Percentiles rank a stretch among this genome's conserved stretches.
Evolutionary conservation across 768 basidiomycete genomes (phyloP).

Genomic region (Lactarius psammicola): DNA sequence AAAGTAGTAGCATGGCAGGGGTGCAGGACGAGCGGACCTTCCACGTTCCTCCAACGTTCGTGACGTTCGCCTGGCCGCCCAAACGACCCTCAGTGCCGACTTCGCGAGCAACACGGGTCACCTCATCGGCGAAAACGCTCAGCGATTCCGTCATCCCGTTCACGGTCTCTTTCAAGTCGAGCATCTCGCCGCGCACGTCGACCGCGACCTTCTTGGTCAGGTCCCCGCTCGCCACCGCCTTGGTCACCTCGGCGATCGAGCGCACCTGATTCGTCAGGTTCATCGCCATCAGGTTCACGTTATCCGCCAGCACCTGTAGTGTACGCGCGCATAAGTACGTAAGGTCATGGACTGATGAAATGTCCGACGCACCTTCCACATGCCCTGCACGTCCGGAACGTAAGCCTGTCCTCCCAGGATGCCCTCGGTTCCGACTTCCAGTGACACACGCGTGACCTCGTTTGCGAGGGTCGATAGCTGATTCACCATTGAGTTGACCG

Average conservation of each 20-base stretch:
- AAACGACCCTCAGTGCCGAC: conserved; percentile 96
- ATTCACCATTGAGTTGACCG: conserved; percentile 75
- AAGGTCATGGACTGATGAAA: background rate
- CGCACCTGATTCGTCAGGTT: conserved; percentile 91
- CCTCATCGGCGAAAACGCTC: conserved; percentile 83
- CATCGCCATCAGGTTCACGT: conserved; percentile 88
- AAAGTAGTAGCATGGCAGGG: background rate
- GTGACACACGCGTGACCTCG: conserved; percentile 86
- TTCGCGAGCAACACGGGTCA: conserved; percentile 86
- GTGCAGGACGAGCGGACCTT: conserved; percentile 45
- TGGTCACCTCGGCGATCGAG: conserved; percentile 90
- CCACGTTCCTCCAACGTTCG: conserved; percentile 96
- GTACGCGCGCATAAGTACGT: background rate
- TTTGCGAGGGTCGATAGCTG: conserved; percentile 71
- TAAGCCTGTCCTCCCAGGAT: conserved; percentile 91
- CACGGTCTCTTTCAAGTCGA: conserved; percentile 87
- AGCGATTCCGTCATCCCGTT: conserved; percentile 92
- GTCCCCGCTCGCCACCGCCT: conserved; percentile 92
- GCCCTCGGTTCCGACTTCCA: conserved; percentile 92
- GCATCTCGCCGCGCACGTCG: conserved; percentile 89
- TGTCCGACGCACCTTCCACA: conserved; percentile 73
- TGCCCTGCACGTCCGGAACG: conserved; percentile 90
- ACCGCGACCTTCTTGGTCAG: conserved; percentile 92
- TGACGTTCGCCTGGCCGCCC: conserved; percentile 92
- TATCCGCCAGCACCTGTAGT: conserved; percentile 62